A percentile compares a stretch with the other conserved stretches of the same genome.
These are phyloP conservation scores for Coniella lustricola DNA, from an alignment of 2,329 filamentous ascomycete genomes.

Conservation along the genomic window DNA sequence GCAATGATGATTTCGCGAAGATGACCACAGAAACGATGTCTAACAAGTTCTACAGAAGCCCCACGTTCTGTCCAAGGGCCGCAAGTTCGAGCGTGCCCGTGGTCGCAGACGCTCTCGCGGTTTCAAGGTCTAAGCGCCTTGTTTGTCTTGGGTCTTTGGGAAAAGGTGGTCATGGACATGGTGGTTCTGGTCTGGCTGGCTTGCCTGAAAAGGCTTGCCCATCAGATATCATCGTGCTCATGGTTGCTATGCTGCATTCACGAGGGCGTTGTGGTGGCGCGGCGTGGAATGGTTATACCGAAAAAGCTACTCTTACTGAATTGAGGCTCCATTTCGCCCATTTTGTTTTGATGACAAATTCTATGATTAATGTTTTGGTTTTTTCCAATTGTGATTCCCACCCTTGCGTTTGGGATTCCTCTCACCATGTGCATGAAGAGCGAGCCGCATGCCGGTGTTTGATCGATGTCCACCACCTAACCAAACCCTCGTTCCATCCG, in stretches of 20 bases:
- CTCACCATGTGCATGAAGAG: no score
- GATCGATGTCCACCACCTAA: no score
- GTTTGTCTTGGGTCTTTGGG: slow-evolving; percentile 9
- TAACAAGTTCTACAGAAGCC: slow-evolving; percentile 65
- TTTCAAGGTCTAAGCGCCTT: slow-evolving; percentile 92
- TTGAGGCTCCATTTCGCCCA: slow-evolving; percentile 12
- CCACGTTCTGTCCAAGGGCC: slow-evolving; percentile 94
- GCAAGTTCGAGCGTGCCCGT: slow-evolving; percentile 99
- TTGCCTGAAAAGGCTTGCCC: slow-evolving; percentile 6
- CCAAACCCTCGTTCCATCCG: no score
- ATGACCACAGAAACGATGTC: slow-evolving; percentile 11
- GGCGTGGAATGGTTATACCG: slow-evolving; percentile 19
- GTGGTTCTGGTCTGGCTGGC: slow-evolving; percentile 5
- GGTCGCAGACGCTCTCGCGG: slow-evolving; percentile 95
- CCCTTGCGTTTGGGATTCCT: no score
- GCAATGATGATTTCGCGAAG: no score
- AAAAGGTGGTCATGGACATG: slow-evolving; percentile 7
- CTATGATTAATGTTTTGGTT: background rate
- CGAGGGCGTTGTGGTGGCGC: slow-evolving; percentile 30
- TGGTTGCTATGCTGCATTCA: slow-evolving; percentile 19
- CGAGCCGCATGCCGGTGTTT: no score
- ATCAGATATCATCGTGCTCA: slow-evolving; percentile 8
- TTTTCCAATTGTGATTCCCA: background rate
- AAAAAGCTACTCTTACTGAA: slow-evolving; percentile 21
- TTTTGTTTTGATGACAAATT: background rate